Evolutionary conservation across 345 rosid species (phyloP).

Genomic region (Gynandropsis gynandra): DNA sequence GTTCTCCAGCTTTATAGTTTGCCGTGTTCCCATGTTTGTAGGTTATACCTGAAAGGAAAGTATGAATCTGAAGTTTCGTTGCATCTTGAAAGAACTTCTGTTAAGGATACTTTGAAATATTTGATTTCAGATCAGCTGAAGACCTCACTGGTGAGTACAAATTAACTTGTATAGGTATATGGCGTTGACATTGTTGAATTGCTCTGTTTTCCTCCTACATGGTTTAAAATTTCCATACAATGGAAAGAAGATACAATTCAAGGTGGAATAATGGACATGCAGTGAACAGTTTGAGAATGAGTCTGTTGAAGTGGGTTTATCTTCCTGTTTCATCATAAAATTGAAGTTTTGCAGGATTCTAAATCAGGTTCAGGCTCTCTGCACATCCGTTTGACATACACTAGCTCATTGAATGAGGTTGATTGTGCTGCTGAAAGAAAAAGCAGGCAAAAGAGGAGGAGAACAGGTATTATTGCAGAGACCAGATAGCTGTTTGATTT

Average conservation of each 20-base stretch:
- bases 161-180: conserved; percentile 8
- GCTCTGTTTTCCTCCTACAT: conserved; percentile 6
- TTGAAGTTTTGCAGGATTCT: conserved; percentile 61
- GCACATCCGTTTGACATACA: conserved; percentile 63
- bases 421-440: conserved; percentile 26
- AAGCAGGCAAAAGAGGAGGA: conserved; percentile 55
- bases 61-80: conserved; percentile 54
- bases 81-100: conserved; percentile 38
- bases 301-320: not conserved
- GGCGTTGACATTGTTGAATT: conserved; percentile 9
- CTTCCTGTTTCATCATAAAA: conserved; percentile 12
- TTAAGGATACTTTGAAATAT: conserved; percentile 68
- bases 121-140: conserved; percentile 46
- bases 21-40: conserved; percentile 23
- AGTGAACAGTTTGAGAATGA: not conserved
- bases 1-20: not conserved
- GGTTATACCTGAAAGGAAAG: conserved; percentile 52
- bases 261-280: not conserved
- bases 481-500: not conserved
- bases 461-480: conserved; percentile 39
- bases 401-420: conserved; percentile 29
- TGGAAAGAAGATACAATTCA: not conserved
- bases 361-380: conserved; percentile 50
- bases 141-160: conserved; percentile 46
- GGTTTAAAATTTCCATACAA: not conserved